These are phyloP conservation scores for Alternaria solani DNA, from an alignment of 2,329 filamentous ascomycete genomes.

Conservation along the genomic window DNA sequence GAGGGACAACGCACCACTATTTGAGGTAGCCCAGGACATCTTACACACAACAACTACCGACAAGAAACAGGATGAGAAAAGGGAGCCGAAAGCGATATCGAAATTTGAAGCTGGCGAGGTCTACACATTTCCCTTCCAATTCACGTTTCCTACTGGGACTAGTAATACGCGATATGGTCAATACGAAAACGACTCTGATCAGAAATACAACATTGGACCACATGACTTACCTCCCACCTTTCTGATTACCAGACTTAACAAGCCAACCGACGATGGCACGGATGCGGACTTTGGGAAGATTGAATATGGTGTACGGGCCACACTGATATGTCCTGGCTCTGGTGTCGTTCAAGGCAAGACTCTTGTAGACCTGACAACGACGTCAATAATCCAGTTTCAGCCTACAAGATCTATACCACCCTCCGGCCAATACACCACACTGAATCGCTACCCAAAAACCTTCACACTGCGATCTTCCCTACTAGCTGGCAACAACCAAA, in stretches of 20 bases:
- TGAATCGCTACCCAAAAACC: slow-evolving; percentile 14
- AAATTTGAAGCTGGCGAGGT: slow-evolving; percentile 16
- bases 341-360: slow-evolving; percentile 15
- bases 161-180: slow-evolving; percentile 19
- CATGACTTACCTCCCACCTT: slow-evolving; percentile 39
- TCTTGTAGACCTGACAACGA: slow-evolving; percentile 16
- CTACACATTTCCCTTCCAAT: slow-evolving; percentile 33
- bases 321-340: slow-evolving; percentile 25
- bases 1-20: slow-evolving; percentile 34
- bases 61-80: neutral
- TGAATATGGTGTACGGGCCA: slow-evolving; percentile 30
- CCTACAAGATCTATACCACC: slow-evolving; percentile 15
- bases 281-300: slow-evolving; percentile 27
- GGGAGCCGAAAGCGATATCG: neutral
- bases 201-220: slow-evolving; percentile 22
- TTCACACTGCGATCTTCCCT: slow-evolving; percentile 28
- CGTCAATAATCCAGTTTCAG: slow-evolving; percentile 27
- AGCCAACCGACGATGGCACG: neutral
- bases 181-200: slow-evolving; percentile 27
- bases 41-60: slow-evolving; percentile 1
- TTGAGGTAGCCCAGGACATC: slow-evolving; percentile 26
- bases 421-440: neutral
- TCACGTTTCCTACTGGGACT: slow-evolving; percentile 30
- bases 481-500: slow-evolving; percentile 19
- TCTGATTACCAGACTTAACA: slow-evolving; percentile 2